Percentiles rank a stretch among this genome's conserved stretches.
Evolutionary conservation across 768 basidiomycete species (phyloP).

Genomic region (Boletus barrowsii): DNA sequence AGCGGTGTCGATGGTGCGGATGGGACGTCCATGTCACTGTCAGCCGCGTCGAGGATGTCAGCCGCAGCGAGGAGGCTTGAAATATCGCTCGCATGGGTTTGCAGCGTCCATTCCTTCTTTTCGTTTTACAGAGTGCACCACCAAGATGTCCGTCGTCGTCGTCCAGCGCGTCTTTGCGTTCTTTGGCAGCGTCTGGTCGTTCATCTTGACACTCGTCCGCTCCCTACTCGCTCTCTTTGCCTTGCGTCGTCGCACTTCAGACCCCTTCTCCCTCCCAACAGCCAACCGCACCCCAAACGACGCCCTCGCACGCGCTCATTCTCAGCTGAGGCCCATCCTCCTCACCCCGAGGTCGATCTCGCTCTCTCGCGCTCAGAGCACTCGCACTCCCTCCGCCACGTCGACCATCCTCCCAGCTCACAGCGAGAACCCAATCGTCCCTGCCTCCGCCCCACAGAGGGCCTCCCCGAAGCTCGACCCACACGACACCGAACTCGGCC

Average conservation of each 20-base stretch:
- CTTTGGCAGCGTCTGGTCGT: constrained; percentile 16
- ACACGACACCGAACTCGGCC: constrained; percentile 16
- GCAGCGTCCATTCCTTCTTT: no score
- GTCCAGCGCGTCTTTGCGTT: no score
- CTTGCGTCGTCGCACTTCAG: constrained; percentile 6
- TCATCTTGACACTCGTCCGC: constrained; percentile 27
- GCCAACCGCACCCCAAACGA: constrained; percentile 1
- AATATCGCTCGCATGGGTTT: neutral
- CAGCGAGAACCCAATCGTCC: neutral
- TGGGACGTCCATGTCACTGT: constrained; percentile 3
- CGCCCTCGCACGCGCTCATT: constrained; percentile 11
- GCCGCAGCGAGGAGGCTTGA: constrained; percentile 1
- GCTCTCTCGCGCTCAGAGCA: constrained; percentile 1
- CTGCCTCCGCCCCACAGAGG: constrained; percentile 2
- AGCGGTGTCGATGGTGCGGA: constrained; percentile 34
- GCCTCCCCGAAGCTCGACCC: constrained; percentile 20
- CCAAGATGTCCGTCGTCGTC: no score
- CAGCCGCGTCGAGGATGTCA: constrained; percentile 11
- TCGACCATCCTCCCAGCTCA: constrained; percentile 10
- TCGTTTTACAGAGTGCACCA: no score
- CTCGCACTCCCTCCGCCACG: constrained; percentile 7
- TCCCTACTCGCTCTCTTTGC: constrained; percentile 25
- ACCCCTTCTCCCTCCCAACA: constrained; percentile 10
- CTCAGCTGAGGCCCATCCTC: constrained; percentile 19
- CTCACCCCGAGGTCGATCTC: constrained; percentile 16